Evolutionary conservation across 1,284 basidiomycete species (phyloP).

Genomic region (Marasmius tenuissimus): DNA sequence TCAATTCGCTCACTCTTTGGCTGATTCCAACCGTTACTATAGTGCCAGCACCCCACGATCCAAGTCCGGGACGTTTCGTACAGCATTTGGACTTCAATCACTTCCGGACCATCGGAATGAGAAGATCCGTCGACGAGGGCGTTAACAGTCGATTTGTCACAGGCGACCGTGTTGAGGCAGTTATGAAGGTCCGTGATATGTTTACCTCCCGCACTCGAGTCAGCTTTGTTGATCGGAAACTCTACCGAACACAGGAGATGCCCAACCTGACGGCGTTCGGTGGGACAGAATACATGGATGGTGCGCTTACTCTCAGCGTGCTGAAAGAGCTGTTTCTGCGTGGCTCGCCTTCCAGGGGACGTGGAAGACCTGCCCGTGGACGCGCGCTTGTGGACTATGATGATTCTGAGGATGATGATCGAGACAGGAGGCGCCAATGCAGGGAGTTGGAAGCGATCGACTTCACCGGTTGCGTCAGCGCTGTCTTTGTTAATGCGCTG

Average conservation of each 20-base stretch:
- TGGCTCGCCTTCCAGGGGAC: conserved; percentile 65
- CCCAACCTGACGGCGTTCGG: conserved; percentile 82
- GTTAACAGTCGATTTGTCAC: conserved; percentile 92
- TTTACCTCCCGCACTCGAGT: conserved; percentile 7
- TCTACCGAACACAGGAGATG: conserved; percentile 60
- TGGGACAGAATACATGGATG: conserved; percentile 97
- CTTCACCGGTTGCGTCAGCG: conserved; percentile 92
- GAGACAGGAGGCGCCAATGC: conserved; percentile 74
- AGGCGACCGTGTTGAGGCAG: conserved; percentile 77
- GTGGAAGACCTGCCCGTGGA: conserved; percentile 70
- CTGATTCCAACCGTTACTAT: conserved; percentile 12
- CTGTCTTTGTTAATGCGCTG: conserved; percentile 83
- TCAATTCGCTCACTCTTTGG: conserved; percentile 3
- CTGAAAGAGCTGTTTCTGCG: conserved; percentile 86
- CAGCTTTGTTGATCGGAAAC: conserved; percentile 14
- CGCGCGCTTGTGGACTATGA: conserved; percentile 50
- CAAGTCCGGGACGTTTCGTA: conserved; percentile 74
- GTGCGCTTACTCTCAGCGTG: conserved; percentile 78
- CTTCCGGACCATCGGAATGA: conserved; percentile 93
- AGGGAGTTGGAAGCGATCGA: conserved; percentile 87
- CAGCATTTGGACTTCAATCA: conserved; percentile 88
- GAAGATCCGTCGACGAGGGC: conserved; percentile 89
- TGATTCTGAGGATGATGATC: conserved; percentile 68
- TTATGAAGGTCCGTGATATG: conserved; percentile 66
- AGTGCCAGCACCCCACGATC: conserved; percentile 75